A percentile compares a stretch with the other conserved stretches of the same genome.
Evolutionary conservation across 2,329 filamentous ascomycete species (phyloP).

Genomic region (Colletotrichum sp.): DNA sequence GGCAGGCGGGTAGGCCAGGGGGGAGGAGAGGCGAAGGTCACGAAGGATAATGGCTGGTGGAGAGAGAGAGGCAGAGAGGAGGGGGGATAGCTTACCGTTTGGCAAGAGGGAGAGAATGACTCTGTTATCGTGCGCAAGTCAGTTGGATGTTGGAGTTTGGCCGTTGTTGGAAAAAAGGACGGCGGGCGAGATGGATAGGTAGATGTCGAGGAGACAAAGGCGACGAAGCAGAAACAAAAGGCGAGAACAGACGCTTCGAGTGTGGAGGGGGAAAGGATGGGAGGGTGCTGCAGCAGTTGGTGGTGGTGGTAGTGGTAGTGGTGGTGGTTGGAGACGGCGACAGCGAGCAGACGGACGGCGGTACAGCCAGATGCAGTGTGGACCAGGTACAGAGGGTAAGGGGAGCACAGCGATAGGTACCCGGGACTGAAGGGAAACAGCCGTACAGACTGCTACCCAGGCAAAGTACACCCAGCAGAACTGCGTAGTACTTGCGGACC

Average conservation of each 20-base stretch:
- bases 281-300: neutral
- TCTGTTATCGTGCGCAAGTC: neutral
- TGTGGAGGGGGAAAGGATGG: neutral
- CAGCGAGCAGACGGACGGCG: neutral
- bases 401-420: neutral
- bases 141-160: neutral
- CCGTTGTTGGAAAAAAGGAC: neutral
- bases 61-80: neutral
- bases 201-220: neutral
- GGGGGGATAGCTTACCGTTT: neutral
- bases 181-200: neutral
- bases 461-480: neutral
- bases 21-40: neutral
- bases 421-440: neutral
- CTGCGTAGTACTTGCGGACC: neutral
- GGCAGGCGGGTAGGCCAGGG: neutral
- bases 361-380: neutral
- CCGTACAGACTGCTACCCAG: neutral
- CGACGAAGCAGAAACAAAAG: neutral
- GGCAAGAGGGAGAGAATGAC: neutral
- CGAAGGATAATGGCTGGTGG: neutral
- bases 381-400: neutral
- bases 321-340: neutral
- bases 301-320: neutral
- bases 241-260: slow-evolving; percentile 4